Evolutionary conservation across 441 rosid species (phyloP).

Genomic region (Erodium chrysanthum): DNA sequence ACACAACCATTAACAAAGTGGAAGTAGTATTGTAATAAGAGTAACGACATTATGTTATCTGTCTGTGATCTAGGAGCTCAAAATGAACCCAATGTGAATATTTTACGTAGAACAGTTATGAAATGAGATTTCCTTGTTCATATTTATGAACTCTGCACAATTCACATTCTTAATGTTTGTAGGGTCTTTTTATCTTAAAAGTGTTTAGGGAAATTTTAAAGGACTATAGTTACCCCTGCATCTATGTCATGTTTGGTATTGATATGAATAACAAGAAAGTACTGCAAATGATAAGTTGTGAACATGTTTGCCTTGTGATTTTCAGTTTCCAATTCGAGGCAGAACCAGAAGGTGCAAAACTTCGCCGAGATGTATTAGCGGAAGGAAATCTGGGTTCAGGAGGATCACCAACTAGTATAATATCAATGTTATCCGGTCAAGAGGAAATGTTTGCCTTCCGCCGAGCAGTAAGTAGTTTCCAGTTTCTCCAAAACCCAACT

Average conservation of each 20-base stretch:
- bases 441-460: conserved; percentile 93
- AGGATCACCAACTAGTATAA: conserved; percentile 55
- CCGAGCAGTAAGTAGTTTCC: conserved; percentile 55
- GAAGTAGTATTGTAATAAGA: too few species aligned
- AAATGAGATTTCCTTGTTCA: too few species aligned
- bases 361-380: conserved; percentile 62
- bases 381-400: conserved; percentile 62
- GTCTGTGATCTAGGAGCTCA: neutral
- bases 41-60: neutral
- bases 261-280: neutral
- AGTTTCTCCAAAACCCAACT: neutral
- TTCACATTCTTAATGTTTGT: too few species aligned
- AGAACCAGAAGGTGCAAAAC: conserved; percentile 67
- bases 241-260: neutral
- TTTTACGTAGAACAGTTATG: neutral
- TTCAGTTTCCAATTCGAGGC: conserved; percentile 88
- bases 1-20: too few species aligned
- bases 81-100: neutral
- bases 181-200: too few species aligned
- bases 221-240: neutral
- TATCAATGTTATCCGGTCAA: conserved; percentile 67
- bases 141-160: too few species aligned
- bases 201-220: neutral
- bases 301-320: conserved; percentile 7
- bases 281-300: conserved; percentile 4